Evolutionary conservation across 805 yeast species (phyloP), one percentile per base, ranked within the genome.

Genomic region (Barnettozyma vustinii): DNA sequence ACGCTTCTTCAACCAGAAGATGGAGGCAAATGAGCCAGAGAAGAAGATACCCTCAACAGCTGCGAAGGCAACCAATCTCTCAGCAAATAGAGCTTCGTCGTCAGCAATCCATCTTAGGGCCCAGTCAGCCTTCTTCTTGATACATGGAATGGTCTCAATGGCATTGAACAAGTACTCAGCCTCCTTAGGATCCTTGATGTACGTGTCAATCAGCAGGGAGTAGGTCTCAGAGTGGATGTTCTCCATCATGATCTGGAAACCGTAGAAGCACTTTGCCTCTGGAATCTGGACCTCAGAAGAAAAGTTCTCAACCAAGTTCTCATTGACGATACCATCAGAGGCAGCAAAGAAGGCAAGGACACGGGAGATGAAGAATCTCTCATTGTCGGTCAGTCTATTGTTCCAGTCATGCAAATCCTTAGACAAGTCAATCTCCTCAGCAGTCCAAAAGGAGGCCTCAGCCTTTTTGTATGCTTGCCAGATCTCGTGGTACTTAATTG

Each of bases 201-300:
- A 92, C 35, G 97, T 82, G 69, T 92, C 99, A 59, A 92, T 89
- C 66, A 94, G 80, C 58, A 94, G 75, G 8, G 98, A 92, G 75
- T 92, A 92, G 42, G 97, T 94, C 75, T 92, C 99, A 21, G 97
- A 84, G 72, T 92, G 99, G 65, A 92, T 94, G 78, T 94, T 92
- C 75, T 92, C 99, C 92, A 94, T 94, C 98, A 91, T 91, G 71
- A 92, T 94, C 76, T 92, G 99, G 87, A 94, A 92, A 43, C 99
- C 99, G 70, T 92, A 92, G 78, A 92, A 94, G 70, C 97, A 91
- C 71, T 92, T 91, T 62, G 98, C 99, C 76, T 92, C 99, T 49
- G 99, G 94, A 56, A 88, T 73, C 72, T 91, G 97, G 52, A 94
- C 97, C 73, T 92, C 98, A 56, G 96, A 96, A 50, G 96, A 84